Evolutionary conservation across 2,329 filamentous ascomycete species (phyloP).

Genomic region (Colletotrichum coccodes): DNA sequence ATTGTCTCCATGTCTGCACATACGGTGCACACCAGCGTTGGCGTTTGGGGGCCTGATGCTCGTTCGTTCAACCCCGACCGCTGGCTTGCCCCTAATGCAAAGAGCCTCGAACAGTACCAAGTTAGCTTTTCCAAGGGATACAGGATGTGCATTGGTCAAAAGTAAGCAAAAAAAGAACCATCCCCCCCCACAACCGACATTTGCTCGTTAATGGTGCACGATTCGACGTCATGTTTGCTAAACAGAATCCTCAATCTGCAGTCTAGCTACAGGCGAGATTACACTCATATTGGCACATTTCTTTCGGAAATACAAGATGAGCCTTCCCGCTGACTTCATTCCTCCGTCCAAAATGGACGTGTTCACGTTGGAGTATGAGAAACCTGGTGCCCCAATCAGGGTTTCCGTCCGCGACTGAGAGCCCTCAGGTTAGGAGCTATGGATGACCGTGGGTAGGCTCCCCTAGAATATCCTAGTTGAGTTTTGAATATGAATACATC

Average conservation of each 20-base stretch:
- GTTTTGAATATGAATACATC: too few relatives aligned
- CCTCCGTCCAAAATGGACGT: not conserved
- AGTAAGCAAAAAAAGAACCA: not conserved
- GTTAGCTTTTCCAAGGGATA: not conserved
- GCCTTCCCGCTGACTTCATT: not conserved
- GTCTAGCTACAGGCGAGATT: not conserved
- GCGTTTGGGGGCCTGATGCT: not conserved
- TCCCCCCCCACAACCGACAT: not conserved
- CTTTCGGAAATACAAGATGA: not conserved
- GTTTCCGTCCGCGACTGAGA: not conserved
- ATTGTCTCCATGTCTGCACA: constrained; percentile 2
- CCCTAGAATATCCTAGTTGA: too few relatives aligned
- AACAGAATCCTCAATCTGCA: not conserved
- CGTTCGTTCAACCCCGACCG: constrained; percentile 1
- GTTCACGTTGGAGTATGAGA: not conserved
- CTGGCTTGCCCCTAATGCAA: not conserved
- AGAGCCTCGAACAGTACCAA: constrained; percentile 2
- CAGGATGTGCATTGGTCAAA: not conserved
- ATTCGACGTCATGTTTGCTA: not conserved
- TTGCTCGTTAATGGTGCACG: not conserved
- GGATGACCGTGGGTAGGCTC: too few relatives aligned
- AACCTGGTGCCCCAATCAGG: not conserved
- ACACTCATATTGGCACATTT: not conserved
- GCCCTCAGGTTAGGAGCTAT: not conserved
- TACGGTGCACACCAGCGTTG: not conserved